Conservation (phyloP, 805 yeast species). For the Wickerhamiella qilinensis region DNA sequence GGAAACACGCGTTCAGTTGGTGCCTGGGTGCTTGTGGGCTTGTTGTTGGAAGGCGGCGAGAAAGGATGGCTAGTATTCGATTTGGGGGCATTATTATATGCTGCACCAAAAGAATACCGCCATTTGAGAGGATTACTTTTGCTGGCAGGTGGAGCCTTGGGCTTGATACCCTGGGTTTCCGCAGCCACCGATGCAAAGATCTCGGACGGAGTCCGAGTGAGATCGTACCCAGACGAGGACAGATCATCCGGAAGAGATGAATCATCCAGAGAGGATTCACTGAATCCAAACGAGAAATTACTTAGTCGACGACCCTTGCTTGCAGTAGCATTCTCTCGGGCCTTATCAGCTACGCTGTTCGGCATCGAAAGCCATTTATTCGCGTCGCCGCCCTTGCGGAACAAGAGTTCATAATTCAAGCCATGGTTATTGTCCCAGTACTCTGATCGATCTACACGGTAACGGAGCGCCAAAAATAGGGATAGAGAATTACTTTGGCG, state of each 20-base stretch:
- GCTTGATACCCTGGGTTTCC: slow-evolving; percentile 2
- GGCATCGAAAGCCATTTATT: not conserved
- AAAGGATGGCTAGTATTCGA: not conserved
- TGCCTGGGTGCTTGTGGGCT: not conserved
- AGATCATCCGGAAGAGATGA: not conserved
- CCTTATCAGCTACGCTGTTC: too few relatives aligned
- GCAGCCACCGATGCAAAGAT: slow-evolving; percentile 2
- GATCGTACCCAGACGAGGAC: not conserved
- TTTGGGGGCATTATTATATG: slow-evolving; percentile 12
- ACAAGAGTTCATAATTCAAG: slow-evolving; percentile 40
- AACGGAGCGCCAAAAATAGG: slow-evolving; percentile 42
- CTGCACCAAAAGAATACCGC: slow-evolving; percentile 20
- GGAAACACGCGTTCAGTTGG: slow-evolving; percentile 4
- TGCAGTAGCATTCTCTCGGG: not conserved
- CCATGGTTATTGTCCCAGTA: slow-evolving; percentile 64
- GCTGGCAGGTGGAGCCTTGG: not conserved
- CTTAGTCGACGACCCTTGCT: not conserved
- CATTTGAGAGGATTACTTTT: slow-evolving; percentile 9
- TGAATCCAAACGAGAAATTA: not conserved
- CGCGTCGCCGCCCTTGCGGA: slow-evolving; percentile 17
- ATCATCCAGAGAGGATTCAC: not conserved
- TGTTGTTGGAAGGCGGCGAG: not conserved
- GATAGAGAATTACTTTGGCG: slow-evolving; percentile 17
- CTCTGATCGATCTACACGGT: slow-evolving; percentile 32
- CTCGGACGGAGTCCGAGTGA: slow-evolving; percentile 1